phyloP scores from a whole-genome alignment of 345 rosid species.

The Ceriops zippeliana region DNA sequence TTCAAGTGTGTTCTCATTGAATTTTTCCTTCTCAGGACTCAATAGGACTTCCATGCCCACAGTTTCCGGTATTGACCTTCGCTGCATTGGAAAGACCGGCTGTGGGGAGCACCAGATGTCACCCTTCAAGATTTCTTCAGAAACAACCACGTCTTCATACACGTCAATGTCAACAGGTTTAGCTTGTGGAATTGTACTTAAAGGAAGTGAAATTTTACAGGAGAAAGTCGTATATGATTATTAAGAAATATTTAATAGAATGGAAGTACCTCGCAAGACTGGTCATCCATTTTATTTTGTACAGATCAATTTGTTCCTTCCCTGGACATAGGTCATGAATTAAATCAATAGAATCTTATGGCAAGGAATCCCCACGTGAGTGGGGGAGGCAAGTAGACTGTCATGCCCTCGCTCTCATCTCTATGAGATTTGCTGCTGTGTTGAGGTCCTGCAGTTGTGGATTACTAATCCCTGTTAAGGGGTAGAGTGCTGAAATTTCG shows the following conservation, averaged over 20 bases:
- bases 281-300: conserved; percentile 35
- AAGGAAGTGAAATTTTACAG: conserved; percentile 31
- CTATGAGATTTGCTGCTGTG: not conserved
- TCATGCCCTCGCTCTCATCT: not conserved
- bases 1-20: not conserved
- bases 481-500: too few relatives aligned
- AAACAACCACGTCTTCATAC: conserved; percentile 20
- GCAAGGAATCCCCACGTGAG: not conserved
- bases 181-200: conserved; percentile 32
- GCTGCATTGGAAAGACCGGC: not conserved
- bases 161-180: conserved; percentile 22
- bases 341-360: conserved; percentile 10
- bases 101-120: conserved; percentile 2
- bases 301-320: conserved; percentile 35
- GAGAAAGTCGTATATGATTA: conserved; percentile 6
- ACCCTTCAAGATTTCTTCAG: not conserved
- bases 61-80: not conserved
- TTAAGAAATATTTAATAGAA: conserved; percentile 18
- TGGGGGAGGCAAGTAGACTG: not conserved
- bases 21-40: not conserved
- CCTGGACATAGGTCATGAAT: conserved; percentile 21
- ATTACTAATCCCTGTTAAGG: too few relatives aligned
- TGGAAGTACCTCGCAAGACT: conserved; percentile 22
- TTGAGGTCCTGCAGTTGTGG: not conserved
- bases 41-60: not conserved